Conservation (phyloP, 2,329 filamentous ascomycete species). For the Talaromyces amestolkiae region DNA sequence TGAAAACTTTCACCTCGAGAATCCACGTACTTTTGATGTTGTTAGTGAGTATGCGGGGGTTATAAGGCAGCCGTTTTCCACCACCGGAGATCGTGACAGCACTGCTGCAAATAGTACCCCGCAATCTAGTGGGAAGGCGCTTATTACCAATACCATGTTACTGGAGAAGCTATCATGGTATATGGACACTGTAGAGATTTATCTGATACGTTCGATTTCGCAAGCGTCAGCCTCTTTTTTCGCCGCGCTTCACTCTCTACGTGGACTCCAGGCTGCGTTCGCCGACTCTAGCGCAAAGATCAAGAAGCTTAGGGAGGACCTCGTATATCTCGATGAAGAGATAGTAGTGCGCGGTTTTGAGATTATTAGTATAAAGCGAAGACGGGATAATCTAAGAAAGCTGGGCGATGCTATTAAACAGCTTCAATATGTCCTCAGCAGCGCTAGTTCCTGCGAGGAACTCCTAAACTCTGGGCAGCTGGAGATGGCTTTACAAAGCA, state of each 20-base stretch:
- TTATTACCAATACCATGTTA: constrained; percentile 93
- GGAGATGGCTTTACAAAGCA: constrained; percentile 17
- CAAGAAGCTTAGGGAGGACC: constrained; percentile 72
- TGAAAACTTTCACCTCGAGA: constrained; percentile 89
- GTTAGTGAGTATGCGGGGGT: constrained; percentile 90
- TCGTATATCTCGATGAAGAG: constrained; percentile 77
- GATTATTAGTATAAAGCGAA: constrained; percentile 75
- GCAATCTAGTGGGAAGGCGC: constrained; percentile 65
- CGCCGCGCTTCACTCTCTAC: constrained; percentile 82
- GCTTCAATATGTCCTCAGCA: constrained; percentile 50
- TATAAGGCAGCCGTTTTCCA: constrained; percentile 63
- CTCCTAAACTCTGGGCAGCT: constrained; percentile 65
- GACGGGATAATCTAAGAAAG: constrained; percentile 78
- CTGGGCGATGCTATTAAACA: constrained; percentile 80
- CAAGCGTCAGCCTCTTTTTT: constrained; percentile 95
- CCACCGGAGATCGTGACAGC: constrained; percentile 55
- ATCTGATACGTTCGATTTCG: constrained; percentile 92
- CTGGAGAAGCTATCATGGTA: constrained; percentile 99
- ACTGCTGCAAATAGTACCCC: constrained; percentile 54
- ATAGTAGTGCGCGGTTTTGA: constrained; percentile 81
- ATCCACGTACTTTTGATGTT: constrained; percentile 91
- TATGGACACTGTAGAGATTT: constrained; percentile 98
- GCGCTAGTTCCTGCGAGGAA: constrained; percentile 34
- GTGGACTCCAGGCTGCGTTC: constrained; percentile 87
- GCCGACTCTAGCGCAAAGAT: constrained; percentile 86